Conservation (phyloP, 805 yeast species). For the Candida multigemmis region DNA sequence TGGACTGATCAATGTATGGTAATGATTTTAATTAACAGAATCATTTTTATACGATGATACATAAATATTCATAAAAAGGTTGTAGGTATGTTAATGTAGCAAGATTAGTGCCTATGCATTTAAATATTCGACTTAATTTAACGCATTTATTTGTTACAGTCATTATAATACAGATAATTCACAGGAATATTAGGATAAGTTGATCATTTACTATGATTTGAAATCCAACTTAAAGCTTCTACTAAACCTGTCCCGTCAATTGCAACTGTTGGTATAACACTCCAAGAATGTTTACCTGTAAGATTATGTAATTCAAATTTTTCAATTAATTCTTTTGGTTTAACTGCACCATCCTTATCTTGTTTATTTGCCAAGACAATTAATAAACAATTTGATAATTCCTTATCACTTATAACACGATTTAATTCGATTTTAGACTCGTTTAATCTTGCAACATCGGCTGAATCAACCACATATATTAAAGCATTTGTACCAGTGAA, state of each 20-base stretch:
- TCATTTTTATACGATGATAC: too few relatives aligned
- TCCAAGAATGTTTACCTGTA: slow-evolving; percentile 67
- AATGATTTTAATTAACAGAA: too few relatives aligned
- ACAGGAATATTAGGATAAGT: not conserved
- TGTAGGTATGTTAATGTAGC: too few relatives aligned
- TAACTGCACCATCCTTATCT: slow-evolving; percentile 63
- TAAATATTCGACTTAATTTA: too few relatives aligned
- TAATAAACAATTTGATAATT: slow-evolving; percentile 69
- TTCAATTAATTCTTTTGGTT: slow-evolving; percentile 74
- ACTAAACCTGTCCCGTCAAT: slow-evolving; percentile 83
- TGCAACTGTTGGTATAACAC: slow-evolving; percentile 87
- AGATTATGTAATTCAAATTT: slow-evolving; percentile 53
- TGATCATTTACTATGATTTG: slow-evolving; percentile 41
- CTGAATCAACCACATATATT: slow-evolving; percentile 82
- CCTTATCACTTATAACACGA: slow-evolving; percentile 74
- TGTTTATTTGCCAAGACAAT: slow-evolving; percentile 87
- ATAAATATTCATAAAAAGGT: slow-evolving; percentile 1
- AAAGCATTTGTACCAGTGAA: slow-evolving; percentile 89
- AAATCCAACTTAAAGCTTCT: slow-evolving; percentile 83
- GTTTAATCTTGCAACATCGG: slow-evolving; percentile 61
- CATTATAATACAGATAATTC: too few relatives aligned
- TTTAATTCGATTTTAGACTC: slow-evolving; percentile 73
- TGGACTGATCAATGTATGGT: slow-evolving; percentile 43
- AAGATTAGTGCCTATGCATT: too few relatives aligned
- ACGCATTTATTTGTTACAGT: too few relatives aligned